Percentiles rank a stretch among this genome's conserved stretches.
Evolutionary conservation across 352 stramenopile genomes (phyloP).

Genomic region (Phytophthora citrophthora): DNA sequence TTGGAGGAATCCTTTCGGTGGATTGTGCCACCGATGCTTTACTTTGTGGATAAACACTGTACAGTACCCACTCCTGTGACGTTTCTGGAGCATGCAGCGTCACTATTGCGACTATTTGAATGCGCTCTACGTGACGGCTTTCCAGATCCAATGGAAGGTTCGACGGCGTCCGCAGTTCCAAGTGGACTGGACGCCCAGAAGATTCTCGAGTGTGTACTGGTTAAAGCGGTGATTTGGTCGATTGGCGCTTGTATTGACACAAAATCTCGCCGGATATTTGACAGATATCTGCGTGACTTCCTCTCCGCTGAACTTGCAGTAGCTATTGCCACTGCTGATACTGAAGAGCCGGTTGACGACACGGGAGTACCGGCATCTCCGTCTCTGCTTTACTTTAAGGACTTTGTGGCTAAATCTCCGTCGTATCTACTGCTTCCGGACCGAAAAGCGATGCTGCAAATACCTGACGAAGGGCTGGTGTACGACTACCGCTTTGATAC

Average conservation of each 20-base stretch:
- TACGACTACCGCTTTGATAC: conserved; percentile 93
- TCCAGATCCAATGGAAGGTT: conserved; percentile 27
- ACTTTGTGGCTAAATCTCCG: conserved; percentile 90
- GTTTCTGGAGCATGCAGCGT: conserved; percentile 91
- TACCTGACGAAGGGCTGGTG: conserved; percentile 77
- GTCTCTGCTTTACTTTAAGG: conserved; percentile 63
- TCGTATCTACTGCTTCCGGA: conserved; percentile 55
- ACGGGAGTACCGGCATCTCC: conserved; percentile 22
- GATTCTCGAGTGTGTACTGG: conserved; percentile 86
- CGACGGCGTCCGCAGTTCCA: conserved; percentile 26
- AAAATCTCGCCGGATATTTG: conserved; percentile 83
- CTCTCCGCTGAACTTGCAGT: conserved; percentile 45
- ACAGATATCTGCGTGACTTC: conserved; percentile 84
- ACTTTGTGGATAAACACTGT: conserved; percentile 93
- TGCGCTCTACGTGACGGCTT: conserved; percentile 71
- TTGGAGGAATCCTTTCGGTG: conserved; percentile 88
- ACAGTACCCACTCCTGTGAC: conserved; percentile 87
- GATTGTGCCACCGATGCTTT: conserved; percentile 91
- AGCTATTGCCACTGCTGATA: conserved; percentile 21
- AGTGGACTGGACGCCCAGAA: conserved; percentile 67
- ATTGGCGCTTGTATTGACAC: conserved; percentile 92
- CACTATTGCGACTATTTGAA: conserved; percentile 81
- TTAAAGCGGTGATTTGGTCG: conserved; percentile 91
- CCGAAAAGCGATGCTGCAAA: conserved; percentile 39
- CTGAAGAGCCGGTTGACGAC: conserved; percentile 25